Evolutionary conservation across 2,329 filamentous ascomycete species (phyloP).

Genomic region (Cordyceps cateniannulata): DNA sequence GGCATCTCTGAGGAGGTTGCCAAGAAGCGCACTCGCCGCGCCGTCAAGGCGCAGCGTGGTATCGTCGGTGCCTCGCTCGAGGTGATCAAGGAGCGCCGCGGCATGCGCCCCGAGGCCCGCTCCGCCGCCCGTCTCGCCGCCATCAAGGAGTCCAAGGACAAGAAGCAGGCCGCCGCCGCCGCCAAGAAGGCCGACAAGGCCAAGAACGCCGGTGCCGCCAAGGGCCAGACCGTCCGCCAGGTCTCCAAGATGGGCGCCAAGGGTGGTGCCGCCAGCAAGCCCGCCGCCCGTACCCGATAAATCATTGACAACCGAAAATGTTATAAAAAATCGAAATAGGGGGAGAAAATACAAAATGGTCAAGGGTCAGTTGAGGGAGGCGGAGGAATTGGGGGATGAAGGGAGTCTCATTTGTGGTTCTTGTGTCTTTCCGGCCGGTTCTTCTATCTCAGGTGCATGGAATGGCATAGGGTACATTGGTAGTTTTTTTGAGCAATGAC

Average conservation of each 20-base stretch:
- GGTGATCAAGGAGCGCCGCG: constrained; percentile 98
- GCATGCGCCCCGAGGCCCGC: constrained; percentile 91
- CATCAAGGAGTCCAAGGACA: constrained; percentile 98
- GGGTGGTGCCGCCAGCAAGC: constrained; percentile 73
- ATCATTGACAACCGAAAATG: constrained; percentile 9
- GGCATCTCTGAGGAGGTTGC: constrained; percentile 99
- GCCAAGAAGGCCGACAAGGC: constrained; percentile 99
- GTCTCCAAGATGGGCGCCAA: constrained; percentile 96
- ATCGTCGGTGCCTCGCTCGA: constrained; percentile 99
- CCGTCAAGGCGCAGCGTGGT: constrained; percentile 97
- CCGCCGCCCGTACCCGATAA: constrained; percentile 76
- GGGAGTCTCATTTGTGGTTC: constrained; percentile 33
- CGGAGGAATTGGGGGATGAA: constrained; percentile 20
- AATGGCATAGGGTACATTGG: constrained; percentile 37
- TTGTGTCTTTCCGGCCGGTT: constrained; percentile 38
- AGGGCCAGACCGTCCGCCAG: constrained; percentile 74
- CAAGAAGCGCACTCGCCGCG: constrained; percentile 98
- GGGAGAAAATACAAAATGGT: neutral
- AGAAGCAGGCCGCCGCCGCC: constrained; percentile 81
- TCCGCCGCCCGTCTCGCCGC: constrained; percentile 80
- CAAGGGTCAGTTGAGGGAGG: constrained; percentile 4
- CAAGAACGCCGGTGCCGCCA: constrained; percentile 71
- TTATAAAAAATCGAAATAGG: constrained; percentile 5
- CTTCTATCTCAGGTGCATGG: constrained; percentile 36
- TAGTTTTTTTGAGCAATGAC: constrained; percentile 31